Conservation (phyloP, 352 stramenopile genomes). For the Phytophthora capsici region DNA sequence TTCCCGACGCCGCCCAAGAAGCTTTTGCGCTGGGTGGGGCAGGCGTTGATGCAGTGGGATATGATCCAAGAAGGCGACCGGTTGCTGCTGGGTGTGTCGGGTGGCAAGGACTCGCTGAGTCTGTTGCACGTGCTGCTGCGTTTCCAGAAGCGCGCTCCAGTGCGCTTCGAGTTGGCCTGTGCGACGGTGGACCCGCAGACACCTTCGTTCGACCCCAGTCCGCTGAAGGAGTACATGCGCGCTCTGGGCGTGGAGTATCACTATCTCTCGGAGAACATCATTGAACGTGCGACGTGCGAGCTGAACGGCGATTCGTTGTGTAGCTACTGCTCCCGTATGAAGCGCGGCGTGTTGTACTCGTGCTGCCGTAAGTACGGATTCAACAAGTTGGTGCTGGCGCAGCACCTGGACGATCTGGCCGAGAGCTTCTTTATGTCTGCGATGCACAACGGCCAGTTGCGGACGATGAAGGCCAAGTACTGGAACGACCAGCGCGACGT, state of each 20-base stretch:
- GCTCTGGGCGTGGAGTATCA: conserved; percentile 95
- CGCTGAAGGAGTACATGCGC: conserved; percentile 97
- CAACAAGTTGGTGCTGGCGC: conserved; percentile 94
- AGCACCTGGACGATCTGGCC: conserved; percentile 98
- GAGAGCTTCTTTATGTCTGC: conserved; percentile 99
- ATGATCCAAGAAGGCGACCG: conserved; percentile 97
- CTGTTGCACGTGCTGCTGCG: conserved; percentile 96
- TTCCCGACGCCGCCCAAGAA: conserved; percentile 84
- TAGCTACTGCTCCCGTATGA: conserved; percentile 97
- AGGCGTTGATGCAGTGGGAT: conserved; percentile 94
- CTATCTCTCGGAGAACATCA: conserved; percentile 95
- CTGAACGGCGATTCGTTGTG: conserved; percentile 94
- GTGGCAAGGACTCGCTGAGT: conserved; percentile 98
- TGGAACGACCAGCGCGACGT: conserved; percentile 95
- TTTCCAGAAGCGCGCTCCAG: conserved; percentile 92
- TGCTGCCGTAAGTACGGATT: conserved; percentile 93
- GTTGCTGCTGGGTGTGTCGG: conserved; percentile 95
- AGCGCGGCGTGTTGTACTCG: conserved; percentile 97
- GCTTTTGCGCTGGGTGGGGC: conserved; percentile 70
- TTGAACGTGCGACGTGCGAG: conserved; percentile 87
- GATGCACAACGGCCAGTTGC: conserved; percentile 98
- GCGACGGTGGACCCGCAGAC: conserved; percentile 98
- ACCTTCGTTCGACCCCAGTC: conserved; percentile 96
- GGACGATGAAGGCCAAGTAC: conserved; percentile 99
- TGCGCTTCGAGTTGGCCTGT: conserved; percentile 95